phyloP scores from a whole-genome alignment of 495 filamentous ascomycete genomes.

The Daldinia decipiens region DNA sequence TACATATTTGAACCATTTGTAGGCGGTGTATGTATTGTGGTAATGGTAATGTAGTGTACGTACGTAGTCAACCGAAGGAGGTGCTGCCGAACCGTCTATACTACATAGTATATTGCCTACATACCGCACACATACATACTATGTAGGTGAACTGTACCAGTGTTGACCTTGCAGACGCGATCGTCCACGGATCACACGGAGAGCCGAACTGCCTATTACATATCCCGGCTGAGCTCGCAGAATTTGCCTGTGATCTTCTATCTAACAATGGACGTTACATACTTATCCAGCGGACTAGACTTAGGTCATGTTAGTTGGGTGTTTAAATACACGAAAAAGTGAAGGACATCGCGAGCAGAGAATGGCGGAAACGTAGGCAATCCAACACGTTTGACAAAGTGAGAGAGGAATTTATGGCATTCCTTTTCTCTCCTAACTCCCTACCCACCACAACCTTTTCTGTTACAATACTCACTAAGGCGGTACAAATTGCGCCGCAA shows the following conservation, averaged over 20 bases:
- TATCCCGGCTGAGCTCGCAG: background rate
- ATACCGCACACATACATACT: background rate
- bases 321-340: background rate
- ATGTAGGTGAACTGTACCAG: background rate
- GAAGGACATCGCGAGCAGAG: background rate
- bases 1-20: background rate
- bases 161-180: background rate
- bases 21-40: background rate
- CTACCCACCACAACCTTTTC: background rate
- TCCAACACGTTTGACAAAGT: background rate
- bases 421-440: background rate
- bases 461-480: background rate
- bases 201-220: background rate
- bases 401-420: background rate
- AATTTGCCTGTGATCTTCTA: background rate
- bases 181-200: background rate
- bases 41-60: background rate
- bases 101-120: background rate
- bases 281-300: background rate
- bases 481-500: background rate
- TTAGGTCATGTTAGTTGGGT: background rate
- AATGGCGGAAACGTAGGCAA: background rate
- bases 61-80: background rate
- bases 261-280: background rate
- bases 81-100: background rate